phyloP scores from a whole-genome alignment of 352 stramenopile species.

The Globisporangium sylvaticum region DNA sequence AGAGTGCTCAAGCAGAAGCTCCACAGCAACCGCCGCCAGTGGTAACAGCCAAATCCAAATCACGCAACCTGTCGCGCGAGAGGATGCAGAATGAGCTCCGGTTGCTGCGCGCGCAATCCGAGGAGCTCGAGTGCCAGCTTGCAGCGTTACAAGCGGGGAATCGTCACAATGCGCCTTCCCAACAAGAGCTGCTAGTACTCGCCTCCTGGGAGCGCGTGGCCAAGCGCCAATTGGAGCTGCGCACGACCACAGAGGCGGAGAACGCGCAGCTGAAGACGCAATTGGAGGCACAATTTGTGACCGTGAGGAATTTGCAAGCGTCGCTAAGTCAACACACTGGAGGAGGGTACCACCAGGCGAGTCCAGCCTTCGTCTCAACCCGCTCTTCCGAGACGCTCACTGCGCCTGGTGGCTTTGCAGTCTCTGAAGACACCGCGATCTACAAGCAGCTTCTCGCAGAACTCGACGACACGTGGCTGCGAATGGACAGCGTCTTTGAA shows the following conservation, averaged over 20 bases:
- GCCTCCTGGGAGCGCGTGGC: constrained; percentile 1
- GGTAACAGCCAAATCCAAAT: no score
- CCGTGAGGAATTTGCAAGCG: neutral
- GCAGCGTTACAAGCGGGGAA: neutral
- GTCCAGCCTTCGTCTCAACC: no score
- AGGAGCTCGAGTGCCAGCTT: constrained; percentile 12
- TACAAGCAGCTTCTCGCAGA: neutral
- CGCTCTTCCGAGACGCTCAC: no score
- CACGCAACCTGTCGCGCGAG: constrained; percentile 17
- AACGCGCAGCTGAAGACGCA: constrained; percentile 3
- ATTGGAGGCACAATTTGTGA: neutral
- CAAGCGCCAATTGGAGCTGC: neutral
- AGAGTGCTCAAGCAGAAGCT: no score
- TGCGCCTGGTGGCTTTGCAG: no score
- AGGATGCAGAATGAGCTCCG: constrained; percentile 19
- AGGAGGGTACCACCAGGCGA: no score
- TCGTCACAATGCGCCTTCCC: neutral
- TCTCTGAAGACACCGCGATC: neutral
- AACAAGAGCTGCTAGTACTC: constrained; percentile 1
- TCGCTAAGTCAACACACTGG: neutral
- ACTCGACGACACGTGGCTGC: neutral
- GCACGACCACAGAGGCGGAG: neutral
- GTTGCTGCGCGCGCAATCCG: constrained; percentile 18
- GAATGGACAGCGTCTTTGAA: neutral
- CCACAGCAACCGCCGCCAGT: no score